These are phyloP conservation scores for Eutrema heterophyllum DNA, from an alignment of 345 rosid genomes.

Conservation along the genomic window DNA sequence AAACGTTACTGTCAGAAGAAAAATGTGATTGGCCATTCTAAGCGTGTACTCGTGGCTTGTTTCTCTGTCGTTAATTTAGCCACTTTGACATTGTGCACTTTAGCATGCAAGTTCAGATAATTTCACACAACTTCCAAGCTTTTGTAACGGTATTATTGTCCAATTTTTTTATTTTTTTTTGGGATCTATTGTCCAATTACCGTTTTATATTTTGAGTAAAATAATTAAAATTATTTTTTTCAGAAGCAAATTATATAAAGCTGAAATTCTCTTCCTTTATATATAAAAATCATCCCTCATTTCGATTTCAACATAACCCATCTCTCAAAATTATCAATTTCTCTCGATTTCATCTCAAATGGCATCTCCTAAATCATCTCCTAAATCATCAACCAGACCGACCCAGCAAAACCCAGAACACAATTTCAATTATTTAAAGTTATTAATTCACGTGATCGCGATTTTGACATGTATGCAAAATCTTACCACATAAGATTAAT, in stretches of 20 bases:
- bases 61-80: background rate
- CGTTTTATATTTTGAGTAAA: too few relatives aligned
- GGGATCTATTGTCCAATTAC: too few relatives aligned
- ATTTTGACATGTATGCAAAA: too few relatives aligned
- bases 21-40: background rate
- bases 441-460: too few relatives aligned
- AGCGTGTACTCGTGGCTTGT: background rate
- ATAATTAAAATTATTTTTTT: too few relatives aligned
- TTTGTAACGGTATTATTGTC: background rate
- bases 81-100: background rate
- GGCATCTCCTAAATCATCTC: slow-evolving; percentile 35
- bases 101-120: background rate
- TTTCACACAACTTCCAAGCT: background rate
- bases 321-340: background rate
- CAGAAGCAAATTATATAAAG: too few relatives aligned
- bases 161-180: too few relatives aligned
- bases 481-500: too few relatives aligned
- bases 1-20: background rate
- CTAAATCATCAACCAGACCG: slow-evolving; percentile 24
- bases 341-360: slow-evolving; percentile 11
- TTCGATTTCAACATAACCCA: background rate
- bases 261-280: slow-evolving; percentile 10
- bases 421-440: too few relatives aligned
- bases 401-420: slow-evolving; percentile 23
- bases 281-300: background rate